Evolutionary conservation across 1,284 basidiomycete genomes (phyloP), one percentile per base, ranked within the genome.

Genomic region (Mycena sp.): DNA sequence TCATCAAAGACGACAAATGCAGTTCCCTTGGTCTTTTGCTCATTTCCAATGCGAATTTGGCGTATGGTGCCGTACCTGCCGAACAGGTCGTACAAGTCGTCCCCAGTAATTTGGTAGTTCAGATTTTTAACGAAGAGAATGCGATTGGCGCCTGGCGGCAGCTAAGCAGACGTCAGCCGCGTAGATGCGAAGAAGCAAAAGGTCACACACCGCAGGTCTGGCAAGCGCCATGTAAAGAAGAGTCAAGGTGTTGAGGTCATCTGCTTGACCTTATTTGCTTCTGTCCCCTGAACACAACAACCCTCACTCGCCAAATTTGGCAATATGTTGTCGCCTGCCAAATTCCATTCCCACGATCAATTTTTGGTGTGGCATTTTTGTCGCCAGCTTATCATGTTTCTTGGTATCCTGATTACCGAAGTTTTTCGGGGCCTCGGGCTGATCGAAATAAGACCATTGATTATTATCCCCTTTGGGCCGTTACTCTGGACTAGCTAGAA

Each of bases 41-140:
- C 94, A 69, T 90, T 96, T 48, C 97, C 97, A 69, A 98, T 88
- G 58, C 97, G 88, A 70, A 99, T 92, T 78, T 99, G 97, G 44
- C 97, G 90, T 73, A 99, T 95, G 69, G 94, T 94, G 44, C 97
- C 97, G 81, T 99, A 99, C 67, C 95, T 93, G 58, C 96, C 97
- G 74, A 99, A 99, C 62, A 99, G 85, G 79, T 99, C 97, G 78
- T 99, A 99, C 67, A 99, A 80, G 77, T 98, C 96, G 63, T 95
- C 90, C 49, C 95, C 96, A 44, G 89, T 93, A 70, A 97, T 98
- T 77, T 92, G 91, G 81, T 98, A 99, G 79, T 96, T 97, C 65
- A 97, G 81, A 73, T 97, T 97, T 81, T 94, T 94, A 30, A 94
- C 90, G 70, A 94, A 94, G 44, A 94, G 83, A 61, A 94, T 93